phyloP scores from a whole-genome alignment of 179 eudicot species.

The Silene coronaria region DNA sequence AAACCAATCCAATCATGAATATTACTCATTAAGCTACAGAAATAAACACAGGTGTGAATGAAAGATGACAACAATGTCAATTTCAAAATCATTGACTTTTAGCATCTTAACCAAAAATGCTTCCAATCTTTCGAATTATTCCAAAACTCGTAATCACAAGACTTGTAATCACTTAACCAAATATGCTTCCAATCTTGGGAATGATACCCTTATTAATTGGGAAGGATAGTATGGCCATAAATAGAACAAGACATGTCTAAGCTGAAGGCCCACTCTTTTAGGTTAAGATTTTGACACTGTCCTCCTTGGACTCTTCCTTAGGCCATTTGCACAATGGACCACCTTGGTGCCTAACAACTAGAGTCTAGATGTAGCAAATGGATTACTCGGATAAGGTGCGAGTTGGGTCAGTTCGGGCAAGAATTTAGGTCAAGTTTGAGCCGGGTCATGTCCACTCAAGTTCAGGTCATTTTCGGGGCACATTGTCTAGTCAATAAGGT shows the following conservation, averaged over 20 bases:
- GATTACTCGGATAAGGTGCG: no score
- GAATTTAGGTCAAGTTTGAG: no score
- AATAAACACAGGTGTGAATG: no score
- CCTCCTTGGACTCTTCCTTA: not conserved
- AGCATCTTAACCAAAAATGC: conserved; percentile 4
- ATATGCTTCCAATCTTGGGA: not conserved
- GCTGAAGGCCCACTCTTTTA: not conserved
- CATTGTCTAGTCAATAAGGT: no score
- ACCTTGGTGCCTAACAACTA: no score
- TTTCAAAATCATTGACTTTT: not conserved
- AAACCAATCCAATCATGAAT: no score
- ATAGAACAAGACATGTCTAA: conserved; percentile 5
- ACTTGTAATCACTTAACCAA: not conserved
- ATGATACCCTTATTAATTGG: not conserved
- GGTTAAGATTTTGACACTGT: conserved; percentile 9
- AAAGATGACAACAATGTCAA: not conserved
- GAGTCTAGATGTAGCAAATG: no score
- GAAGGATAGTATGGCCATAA: not conserved
- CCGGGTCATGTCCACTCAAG: no score
- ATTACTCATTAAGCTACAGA: no score
- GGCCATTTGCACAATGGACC: no score
- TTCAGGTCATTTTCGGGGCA: no score
- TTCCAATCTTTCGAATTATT: not conserved
- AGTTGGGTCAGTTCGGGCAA: no score
- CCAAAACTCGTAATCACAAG: not conserved